Evolutionary conservation across 169 alveolate genomes (phyloP), one percentile per base, ranked within the genome.

Genomic region (Cardiosporidium cionae): DNA sequence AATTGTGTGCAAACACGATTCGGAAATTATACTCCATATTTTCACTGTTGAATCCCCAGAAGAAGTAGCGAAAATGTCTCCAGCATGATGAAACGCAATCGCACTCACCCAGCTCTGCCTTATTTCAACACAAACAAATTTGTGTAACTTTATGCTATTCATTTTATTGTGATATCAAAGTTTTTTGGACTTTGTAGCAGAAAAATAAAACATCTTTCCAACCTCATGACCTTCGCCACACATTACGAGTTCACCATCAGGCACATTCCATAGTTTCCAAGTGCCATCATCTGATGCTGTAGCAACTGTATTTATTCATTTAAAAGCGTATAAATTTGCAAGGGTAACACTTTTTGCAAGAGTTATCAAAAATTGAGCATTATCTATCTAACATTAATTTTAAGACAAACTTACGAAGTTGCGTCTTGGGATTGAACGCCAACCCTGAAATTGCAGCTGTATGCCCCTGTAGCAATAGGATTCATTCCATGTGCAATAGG

Each of bases 241-340:
- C 93, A 94, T 90, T 37, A 92, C 92, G 32, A 94, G 76, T 70
- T 94, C 96, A 23, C 96, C 95, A 32, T 87, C 84, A 2, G 98
- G 96, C 54, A 94, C 66, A 32, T 93, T 84, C 96, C 96, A 94
- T 64, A 92, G 84, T 83, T 92, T 92, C 98, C 98, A 94, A 9
- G 96, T 91, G 65, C 93, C 87, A 80, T 94, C 98, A 82, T 94
- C 98, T 70, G 93, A 82, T 3, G 94, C 94, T 7, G 98, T 92
- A 3, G 96, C 98, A 22, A 93, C 84, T 44, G 88, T 82, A 54
- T n/a, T n/a, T n/a, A n/a, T n/a, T n/a, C n/a, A n/a, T n/a, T n/a
- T n/a, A n/a, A n/a, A n/a, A n/a, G n/a, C n/a, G n/a, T n/a, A n/a
- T n/a, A n/a, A n/a, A n/a, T n/a, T n/a, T n/a, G n/a, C n/a, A n/a